Evolutionary conservation across 179 eudicot genomes (phyloP).

Genomic region (Drosera spatulata): DNA sequence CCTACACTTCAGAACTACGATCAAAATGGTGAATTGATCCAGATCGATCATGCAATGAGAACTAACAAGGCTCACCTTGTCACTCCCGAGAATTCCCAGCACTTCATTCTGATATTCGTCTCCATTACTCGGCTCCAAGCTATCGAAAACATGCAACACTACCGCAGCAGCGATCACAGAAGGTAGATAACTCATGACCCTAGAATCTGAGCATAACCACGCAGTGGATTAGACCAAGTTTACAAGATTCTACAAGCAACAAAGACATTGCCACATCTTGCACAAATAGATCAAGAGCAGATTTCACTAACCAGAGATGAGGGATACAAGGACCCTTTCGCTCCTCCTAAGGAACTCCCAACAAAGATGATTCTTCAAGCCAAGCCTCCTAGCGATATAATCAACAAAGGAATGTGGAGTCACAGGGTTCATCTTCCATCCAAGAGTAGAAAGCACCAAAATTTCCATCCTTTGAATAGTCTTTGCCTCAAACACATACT

Average conservation of each 20-base stretch:
- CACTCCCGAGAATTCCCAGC: conserved; percentile 15
- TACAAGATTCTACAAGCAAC: neutral
- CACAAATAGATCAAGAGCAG: neutral
- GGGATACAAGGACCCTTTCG: conserved; percentile 14
- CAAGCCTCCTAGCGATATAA: conserved; percentile 18
- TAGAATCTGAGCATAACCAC: conserved; percentile 18
- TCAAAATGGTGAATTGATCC: neutral
- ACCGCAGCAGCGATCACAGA: conserved; percentile 28
- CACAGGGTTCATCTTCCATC: conserved; percentile 19
- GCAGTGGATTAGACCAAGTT: neutral
- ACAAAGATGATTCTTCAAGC: conserved; percentile 13
- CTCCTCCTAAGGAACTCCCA: conserved; percentile 16
- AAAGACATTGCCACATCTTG: no score
- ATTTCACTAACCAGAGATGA: conserved; percentile 12
- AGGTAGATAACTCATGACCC: conserved; percentile 25
- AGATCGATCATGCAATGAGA: neutral
- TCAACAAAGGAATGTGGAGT: conserved; percentile 14
- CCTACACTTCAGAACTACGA: neutral
- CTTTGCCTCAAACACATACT: conserved; percentile 16
- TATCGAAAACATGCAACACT: conserved; percentile 21
- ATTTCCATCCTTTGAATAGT: conserved; percentile 13
- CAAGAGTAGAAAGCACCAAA: conserved; percentile 15
- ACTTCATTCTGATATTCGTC: conserved; percentile 20
- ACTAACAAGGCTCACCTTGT: conserved; percentile 14
- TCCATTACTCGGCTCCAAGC: conserved; percentile 18